Base-by-base conservation (phyloP, 495 filamentous ascomycete genomes). In the Podospora tetraspora region DNA sequence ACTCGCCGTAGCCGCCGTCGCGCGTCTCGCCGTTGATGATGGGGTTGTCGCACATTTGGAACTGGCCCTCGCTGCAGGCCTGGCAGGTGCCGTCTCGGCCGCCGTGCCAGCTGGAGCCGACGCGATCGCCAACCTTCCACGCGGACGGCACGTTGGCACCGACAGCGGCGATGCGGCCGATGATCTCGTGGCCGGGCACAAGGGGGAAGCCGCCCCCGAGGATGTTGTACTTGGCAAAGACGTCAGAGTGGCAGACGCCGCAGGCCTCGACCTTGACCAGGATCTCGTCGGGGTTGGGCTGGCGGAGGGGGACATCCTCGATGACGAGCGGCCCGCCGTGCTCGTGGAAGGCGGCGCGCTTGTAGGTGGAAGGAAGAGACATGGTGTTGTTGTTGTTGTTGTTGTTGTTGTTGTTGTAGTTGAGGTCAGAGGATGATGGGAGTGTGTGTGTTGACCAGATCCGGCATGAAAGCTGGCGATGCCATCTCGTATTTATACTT, bases 241-340 rank as follows among this genome's bases (percentile, higher is more conserved):
- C 85, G 72, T 94, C 92, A 23, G 87, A 91, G 37, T 88, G 90
- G 77, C 91, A 93, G 21, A 94, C 88, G 72, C 92, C 91, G 75
- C 92, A 96, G 65, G 76, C 77, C 52, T 80, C 79, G 66, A 81
- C 78, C 73, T 82, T 86, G 66, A 94, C 82, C 67, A 93, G 90
- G 61, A 94, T 81, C 71, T 94, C 90, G 76, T 88, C 80, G 52
- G 88, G 84, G 61, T 87, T 88, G 69, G 94, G 92, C 4, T 83
- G 82, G 80, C 92, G 91, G 34, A 76, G 32, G 8, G 61, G 43
- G 22, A 63, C 56, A 1, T 73, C 72, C 21, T 66, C 66, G 24
- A 75, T 29, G 34, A 34, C 61, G 22, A 70, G 68, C 23, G 64
- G 64, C 23, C 29, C 30, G 60, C 68, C 68, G 2, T 16, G 21